Evolutionary conservation across 1,139 yeast species (phyloP).

Genomic region (Debaryomycetaceae sp.): DNA sequence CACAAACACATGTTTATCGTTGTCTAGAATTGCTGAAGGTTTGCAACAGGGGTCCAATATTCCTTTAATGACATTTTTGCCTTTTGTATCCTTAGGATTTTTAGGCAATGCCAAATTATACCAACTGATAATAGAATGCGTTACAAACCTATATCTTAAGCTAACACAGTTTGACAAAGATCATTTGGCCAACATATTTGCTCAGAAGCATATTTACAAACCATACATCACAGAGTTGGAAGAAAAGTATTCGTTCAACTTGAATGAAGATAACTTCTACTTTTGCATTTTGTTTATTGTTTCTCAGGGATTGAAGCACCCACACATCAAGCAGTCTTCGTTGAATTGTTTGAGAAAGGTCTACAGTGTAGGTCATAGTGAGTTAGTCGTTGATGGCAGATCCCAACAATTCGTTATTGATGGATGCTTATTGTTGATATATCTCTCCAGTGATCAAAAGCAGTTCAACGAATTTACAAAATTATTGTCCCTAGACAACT

Average conservation of each 20-base stretch:
- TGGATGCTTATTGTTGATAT: constrained; percentile 40
- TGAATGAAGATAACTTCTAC: constrained; percentile 51
- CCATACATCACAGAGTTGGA: constrained; percentile 47
- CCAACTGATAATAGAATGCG: constrained; percentile 52
- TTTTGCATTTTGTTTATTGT: constrained; percentile 50
- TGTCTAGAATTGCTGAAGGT: constrained; percentile 63
- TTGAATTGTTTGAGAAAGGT: constrained; percentile 46
- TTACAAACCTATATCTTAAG: constrained; percentile 27
- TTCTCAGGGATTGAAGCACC: constrained; percentile 61
- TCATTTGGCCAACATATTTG: constrained; percentile 31
- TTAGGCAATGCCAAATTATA: constrained; percentile 37
- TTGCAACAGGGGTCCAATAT: constrained; percentile 52
- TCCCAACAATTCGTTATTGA: background rate
- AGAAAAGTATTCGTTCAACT: constrained; percentile 33
- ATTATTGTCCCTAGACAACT: constrained; percentile 39
- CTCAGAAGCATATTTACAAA: constrained; percentile 37
- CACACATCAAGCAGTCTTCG: constrained; percentile 59
- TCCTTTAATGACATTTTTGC: constrained; percentile 65
- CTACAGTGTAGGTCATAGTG: constrained; percentile 24
- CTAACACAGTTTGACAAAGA: constrained; percentile 20
- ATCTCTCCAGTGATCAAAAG: constrained; percentile 45
- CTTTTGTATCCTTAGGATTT: constrained; percentile 40
- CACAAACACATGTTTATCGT: constrained; percentile 42
- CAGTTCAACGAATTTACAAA: constrained; percentile 45
- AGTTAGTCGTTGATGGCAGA: background rate